Evolutionary conservation across 345 rosid genomes (phyloP).

Genomic region (Zanthoxylum bungeanum): DNA sequence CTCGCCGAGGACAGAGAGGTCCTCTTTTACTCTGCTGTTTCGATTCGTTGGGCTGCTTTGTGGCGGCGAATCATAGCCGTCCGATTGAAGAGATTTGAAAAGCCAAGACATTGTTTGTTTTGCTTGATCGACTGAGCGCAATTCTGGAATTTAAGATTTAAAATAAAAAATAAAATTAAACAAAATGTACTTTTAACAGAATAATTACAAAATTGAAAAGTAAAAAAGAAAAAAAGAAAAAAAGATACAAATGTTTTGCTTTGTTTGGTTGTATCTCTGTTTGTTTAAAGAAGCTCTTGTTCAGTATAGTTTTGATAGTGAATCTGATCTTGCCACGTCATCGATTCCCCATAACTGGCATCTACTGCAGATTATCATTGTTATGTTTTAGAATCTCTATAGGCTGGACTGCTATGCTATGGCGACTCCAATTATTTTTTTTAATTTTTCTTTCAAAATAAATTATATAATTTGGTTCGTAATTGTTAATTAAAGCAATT

Average conservation of each 20-base stretch:
- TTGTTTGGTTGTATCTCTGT: too few species aligned
- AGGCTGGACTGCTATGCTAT: not conserved
- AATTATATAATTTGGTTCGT: not conserved
- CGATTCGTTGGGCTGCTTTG: conserved; percentile 12
- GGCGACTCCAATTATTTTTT: not conserved
- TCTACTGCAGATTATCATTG: too few species aligned
- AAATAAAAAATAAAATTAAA: too few species aligned
- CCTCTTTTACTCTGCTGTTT: conserved; percentile 31
- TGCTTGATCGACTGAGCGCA: not conserved
- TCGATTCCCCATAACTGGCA: not conserved
- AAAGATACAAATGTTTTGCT: too few species aligned
- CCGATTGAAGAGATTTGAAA: conserved; percentile 41
- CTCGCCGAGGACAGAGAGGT: conserved; percentile 35
- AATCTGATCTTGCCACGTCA: conserved; percentile 9
- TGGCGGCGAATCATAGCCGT: conserved; percentile 26
- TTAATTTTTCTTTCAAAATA: too few species aligned
- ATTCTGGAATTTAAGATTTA: not conserved
- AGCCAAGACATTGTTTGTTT: conserved; percentile 51
- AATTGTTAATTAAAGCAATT: not conserved
- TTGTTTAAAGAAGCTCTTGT: not conserved
- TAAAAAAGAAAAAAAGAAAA: too few species aligned
- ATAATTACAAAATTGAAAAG: too few species aligned
- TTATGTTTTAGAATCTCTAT: too few species aligned
- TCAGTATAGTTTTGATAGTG: too few species aligned
- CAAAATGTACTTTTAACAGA: not conserved